Base-by-base conservation (phyloP, 2,329 filamentous ascomycete genomes). In the Trichoderma atrobrunneum region DNA sequence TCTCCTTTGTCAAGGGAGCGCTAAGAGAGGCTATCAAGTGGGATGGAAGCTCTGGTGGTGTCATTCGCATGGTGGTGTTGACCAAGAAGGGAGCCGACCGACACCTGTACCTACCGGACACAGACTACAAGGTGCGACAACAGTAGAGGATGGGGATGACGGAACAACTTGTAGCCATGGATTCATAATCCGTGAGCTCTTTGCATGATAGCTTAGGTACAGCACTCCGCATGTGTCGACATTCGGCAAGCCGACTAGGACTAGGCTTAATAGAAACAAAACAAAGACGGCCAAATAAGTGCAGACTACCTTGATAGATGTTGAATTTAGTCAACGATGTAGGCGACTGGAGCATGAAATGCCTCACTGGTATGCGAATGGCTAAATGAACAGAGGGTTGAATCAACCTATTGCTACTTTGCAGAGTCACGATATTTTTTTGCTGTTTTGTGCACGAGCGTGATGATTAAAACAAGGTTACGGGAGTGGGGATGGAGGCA, bases 21-120 rank as follows among this genome's bases (percentile, higher is more conserved):
- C 86, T 99, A 80, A 87, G 90, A 79, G 95, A 99, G 87, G 96
- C 96, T 18, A 98, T 99, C 88, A 97, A 97, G 85, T 99, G 96
- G 96, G 96, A 99, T 81, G 96, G 96, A 75, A 98, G 95, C 86
- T 98, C 96, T 3, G 96, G 96, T 76, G 96, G 96, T 85, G 96
- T 99, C 73, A 99, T 99, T 79, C 91, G 96, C 77, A 94, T 99
- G 93, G 95, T 98, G 74, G 96, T 99, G 73, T 85, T 99, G 83
- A 99, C 95, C 74, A 91, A 90, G 78, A 90, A 92, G 80, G 96
- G 96, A 43, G 95, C 95, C 7, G 91, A 96, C 84, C 90, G 96
- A 84, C 96, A 98, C 86, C 84, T 99, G 81, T 99, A 98, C 83
- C 88, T 99, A 79, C 96, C 96, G 57, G 95, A 99, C 85, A 93